phyloP scores from a whole-genome alignment of 352 stramenopile species.

The Blastocystis sp. region DNA sequence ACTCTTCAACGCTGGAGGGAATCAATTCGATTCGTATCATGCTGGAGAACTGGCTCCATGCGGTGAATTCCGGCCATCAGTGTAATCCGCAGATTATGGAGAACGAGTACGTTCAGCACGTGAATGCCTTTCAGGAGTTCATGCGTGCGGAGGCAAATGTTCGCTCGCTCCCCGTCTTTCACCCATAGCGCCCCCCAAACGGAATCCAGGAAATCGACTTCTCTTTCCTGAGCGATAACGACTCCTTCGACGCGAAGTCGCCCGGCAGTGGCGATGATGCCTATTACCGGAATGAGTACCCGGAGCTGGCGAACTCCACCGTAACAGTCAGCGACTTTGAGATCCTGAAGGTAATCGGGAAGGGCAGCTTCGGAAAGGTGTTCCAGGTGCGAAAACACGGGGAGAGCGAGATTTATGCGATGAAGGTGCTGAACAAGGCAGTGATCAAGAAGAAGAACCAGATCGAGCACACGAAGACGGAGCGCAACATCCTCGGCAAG shows the following conservation, averaged over 20 bases:
- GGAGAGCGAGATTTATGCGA: constrained; percentile 87
- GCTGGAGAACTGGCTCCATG: constrained; percentile 55
- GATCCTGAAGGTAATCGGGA: constrained; percentile 93
- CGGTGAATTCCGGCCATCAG: neutral
- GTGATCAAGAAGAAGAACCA: constrained; percentile 98
- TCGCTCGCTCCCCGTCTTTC: neutral
- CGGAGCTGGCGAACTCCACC: constrained; percentile 73
- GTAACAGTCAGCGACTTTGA: constrained; percentile 87
- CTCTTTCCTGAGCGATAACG: constrained; percentile 52
- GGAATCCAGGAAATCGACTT: constrained; percentile 69
- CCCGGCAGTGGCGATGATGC: constrained; percentile 46
- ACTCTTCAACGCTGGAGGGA: constrained; percentile 51
- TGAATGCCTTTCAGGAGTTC: constrained; percentile 69
- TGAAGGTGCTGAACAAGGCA: constrained; percentile 98
- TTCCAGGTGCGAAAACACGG: constrained; percentile 88
- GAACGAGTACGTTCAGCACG: constrained; percentile 67
- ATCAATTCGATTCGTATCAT: constrained; percentile 63
- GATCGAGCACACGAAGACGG: constrained; percentile 96
- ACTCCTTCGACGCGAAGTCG: constrained; percentile 34
- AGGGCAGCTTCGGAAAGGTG: constrained; percentile 80
- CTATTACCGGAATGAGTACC: constrained; percentile 53
- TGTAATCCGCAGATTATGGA: constrained; percentile 60
- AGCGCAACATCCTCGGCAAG: constrained; percentile 85
- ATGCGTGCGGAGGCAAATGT: constrained; percentile 64
- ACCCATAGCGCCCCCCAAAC: constrained; percentile 33